phyloP scores from a whole-genome alignment of 2,329 filamentous ascomycete genomes.

The Botrytis elliptica region DNA sequence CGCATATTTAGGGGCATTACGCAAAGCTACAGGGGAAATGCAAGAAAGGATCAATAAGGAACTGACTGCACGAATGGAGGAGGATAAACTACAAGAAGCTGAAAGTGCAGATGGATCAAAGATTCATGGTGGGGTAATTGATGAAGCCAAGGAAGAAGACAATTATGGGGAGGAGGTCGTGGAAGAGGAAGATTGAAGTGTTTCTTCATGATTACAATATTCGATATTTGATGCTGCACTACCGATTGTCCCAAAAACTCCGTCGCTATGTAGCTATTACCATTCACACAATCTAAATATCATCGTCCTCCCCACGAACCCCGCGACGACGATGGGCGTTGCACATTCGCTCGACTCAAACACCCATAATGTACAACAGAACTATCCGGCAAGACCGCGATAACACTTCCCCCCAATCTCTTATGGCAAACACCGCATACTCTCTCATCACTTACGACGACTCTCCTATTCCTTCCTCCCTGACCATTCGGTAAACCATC shows the following conservation, averaged over 20 bases:
- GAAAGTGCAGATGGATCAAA: slow-evolving; percentile 33
- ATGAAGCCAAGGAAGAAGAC: slow-evolving; percentile 64
- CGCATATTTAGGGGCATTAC: slow-evolving; percentile 58
- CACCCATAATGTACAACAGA: slow-evolving; percentile 81
- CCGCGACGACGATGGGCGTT: slow-evolving; percentile 28
- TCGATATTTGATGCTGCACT: slow-evolving; percentile 20
- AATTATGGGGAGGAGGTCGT: slow-evolving; percentile 83
- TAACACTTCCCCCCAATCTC: slow-evolving; percentile 83
- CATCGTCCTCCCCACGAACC: slow-evolving; percentile 31
- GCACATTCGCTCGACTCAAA: slow-evolving; percentile 54
- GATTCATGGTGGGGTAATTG: slow-evolving; percentile 42
- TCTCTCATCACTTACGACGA: slow-evolving; percentile 81
- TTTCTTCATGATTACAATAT: slow-evolving; percentile 17
- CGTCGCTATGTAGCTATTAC: slow-evolving; percentile 33
- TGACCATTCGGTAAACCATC: slow-evolving; percentile 56
- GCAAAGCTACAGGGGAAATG: slow-evolving; percentile 54
- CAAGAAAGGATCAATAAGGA: slow-evolving; percentile 69
- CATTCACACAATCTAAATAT: slow-evolving; percentile 21
- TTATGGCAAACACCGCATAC: slow-evolving; percentile 94
- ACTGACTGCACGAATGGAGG: slow-evolving; percentile 71
- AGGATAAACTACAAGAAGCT: slow-evolving; percentile 58
- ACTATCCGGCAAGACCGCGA: slow-evolving; percentile 84
- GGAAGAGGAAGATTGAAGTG: slow-evolving; percentile 57
- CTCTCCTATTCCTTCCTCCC: slow-evolving; percentile 61
- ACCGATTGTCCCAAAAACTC: slow-evolving; percentile 25